Percentiles rank a stretch among this genome's conserved stretches.
Evolutionary conservation across 345 rosid species (phyloP).

Genomic region (Citrus hindsii): DNA sequence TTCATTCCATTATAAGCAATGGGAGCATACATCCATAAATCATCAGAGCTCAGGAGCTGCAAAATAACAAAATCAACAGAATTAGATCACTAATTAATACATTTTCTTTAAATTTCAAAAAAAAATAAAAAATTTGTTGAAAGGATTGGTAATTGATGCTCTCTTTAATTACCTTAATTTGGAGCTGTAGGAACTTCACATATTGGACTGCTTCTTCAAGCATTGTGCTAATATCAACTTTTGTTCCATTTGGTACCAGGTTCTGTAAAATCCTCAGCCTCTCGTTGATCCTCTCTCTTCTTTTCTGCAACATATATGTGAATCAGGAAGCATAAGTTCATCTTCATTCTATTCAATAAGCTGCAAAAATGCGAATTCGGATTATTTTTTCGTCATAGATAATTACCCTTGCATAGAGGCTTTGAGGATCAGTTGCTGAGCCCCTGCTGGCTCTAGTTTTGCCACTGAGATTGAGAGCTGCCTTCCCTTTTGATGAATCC

Average conservation of each 20-base stretch:
- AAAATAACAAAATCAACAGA: not conserved
- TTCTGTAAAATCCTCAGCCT: constrained; percentile 68
- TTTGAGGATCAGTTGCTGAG: constrained; percentile 90
- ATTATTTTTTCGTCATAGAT: not conserved
- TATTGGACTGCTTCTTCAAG: constrained; percentile 92
- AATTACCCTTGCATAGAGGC: constrained; percentile 87
- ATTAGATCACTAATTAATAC: not conserved
- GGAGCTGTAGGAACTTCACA: constrained; percentile 88
- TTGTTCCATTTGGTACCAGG: constrained; percentile 92
- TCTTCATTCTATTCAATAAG: not conserved
- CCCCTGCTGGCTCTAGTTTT: constrained; percentile 75
- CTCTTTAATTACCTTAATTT: constrained; percentile 57
- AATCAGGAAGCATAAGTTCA: not conserved
- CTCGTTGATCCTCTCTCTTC: constrained; percentile 88
- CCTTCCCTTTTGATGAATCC: constrained; percentile 33
- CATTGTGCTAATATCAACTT: constrained; percentile 93
- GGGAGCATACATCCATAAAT: constrained; percentile 96
- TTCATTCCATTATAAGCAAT: constrained; percentile 85
- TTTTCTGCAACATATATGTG: constrained; percentile 46
- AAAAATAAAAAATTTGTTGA: too few species aligned
- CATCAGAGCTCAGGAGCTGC: constrained; percentile 93
- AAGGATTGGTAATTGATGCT: not conserved
- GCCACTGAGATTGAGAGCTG: constrained; percentile 44
- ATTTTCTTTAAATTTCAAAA: not conserved
- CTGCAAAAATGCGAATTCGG: constrained; percentile 34